Base-by-base conservation (phyloP, 2,329 filamentous ascomycete genomes). In the Bipolaris zeicola region DNA sequence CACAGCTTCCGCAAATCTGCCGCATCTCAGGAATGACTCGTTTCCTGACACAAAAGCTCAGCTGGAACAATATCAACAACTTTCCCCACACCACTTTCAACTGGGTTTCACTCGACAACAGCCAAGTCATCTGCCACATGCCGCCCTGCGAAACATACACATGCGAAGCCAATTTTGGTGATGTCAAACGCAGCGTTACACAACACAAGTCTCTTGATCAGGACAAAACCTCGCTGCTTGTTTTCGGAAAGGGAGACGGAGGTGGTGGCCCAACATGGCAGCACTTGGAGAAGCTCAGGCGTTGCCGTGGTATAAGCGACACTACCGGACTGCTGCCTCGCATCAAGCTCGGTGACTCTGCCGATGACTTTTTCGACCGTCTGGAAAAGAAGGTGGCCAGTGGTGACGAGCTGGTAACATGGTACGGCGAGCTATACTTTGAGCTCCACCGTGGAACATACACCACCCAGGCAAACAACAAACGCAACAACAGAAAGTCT, bases 1-100 rank as follows among this genome's bases (percentile, higher is more conserved):
- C 89, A 47, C 95, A 99, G 77, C 84, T 99, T 39, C 95, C 95
- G 11, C 95, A 99, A 72, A 82, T 99, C 39, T 98, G 92, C 73
- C 89, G 94, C 3, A 81, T 97, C 26, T 90, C 95, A n/a, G 94
- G 92, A 18, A 98, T 99, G 95, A 90, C 86, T 55, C 87, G 94
- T 33, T 99, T 99, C 81, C 89, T 99, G 70, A 99, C 95, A 0
- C 95, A 99, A 77, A 99, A 99, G 80, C 82, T 99, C 57, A 98
- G 94, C 81, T 99, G 95, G 95, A 98, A 98, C 81, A 98, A 98
- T 75, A 98, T 98, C 83, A 98, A 98, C 80, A 96, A 90, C 72
- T 99, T 98, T 79, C 95, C 95, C 0, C 95, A 98, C 73, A 98
- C 95, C 5, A 98, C 95, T 0, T 99, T 99, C 83, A 96, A 96